Evolutionary conservation across 768 basidiomycete species (phyloP), one percentile per base, ranked within the genome.

Genomic region (Podaxis sp.): DNA sequence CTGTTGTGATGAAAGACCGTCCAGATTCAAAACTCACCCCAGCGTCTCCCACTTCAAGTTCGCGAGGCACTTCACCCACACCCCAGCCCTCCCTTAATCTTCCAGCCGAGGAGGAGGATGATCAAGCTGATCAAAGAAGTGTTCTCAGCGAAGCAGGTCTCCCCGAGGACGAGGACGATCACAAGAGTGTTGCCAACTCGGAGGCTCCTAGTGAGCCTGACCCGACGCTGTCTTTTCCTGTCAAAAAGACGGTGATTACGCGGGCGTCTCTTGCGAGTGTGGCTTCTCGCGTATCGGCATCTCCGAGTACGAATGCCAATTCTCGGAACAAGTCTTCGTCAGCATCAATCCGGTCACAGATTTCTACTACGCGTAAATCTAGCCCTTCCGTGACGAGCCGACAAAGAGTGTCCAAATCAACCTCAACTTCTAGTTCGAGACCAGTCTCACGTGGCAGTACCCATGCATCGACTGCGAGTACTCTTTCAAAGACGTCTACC

Each of bases 11-110:
- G n/a, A 76, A 77, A 61, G 74, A 77, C 35, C 71, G 85, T 16
- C 89, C 89, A 2, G 90, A 91, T 64, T 90, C 88, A 4, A 90
- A 91, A 67, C 76, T 90, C 7, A 88, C 87, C 2, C 88, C 88
- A 18, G 4, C 44, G 9, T 57, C 71, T 23, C 58, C 69, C 10
- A 64, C 66, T 4, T 57, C 53, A 7, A 28, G 16, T 57, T 66
- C 38, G 60, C 66, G 18, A 47, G 64, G 57, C 53, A 23, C 52
- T 18, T 65, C 64, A 13, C 62, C 59, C 42, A 64, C 58, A 23
- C 52, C 57, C 28, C 68, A 57, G 21, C 57, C 57, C 10, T 56
- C 55, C 16, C 23, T 57, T 14, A 40, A 50, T 10, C 50, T 55
- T 27, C 51, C 58, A 0, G n/a, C 16, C 59, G 65, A 64, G 28